Evolutionary conservation across 1,284 basidiomycete species (phyloP).

Genomic region (Kalmanozyma brasiliensis): DNA sequence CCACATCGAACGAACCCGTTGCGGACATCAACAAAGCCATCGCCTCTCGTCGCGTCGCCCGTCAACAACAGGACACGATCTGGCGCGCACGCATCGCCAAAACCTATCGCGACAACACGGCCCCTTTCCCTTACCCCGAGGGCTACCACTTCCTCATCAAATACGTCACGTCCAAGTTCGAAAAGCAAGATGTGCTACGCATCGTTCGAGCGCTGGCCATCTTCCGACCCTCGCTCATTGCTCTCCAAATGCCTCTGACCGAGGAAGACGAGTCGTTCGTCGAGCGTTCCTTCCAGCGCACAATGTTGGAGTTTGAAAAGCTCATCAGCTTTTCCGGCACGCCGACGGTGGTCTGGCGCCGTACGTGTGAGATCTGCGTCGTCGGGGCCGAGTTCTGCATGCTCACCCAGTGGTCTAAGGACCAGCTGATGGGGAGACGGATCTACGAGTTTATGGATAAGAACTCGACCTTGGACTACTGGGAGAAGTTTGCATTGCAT

Average conservation of each 20-base stretch:
- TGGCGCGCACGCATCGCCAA: slow-evolving; percentile 64
- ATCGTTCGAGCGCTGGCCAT: slow-evolving; percentile 93
- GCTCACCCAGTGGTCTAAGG: slow-evolving; percentile 73
- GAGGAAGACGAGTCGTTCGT: slow-evolving; percentile 75
- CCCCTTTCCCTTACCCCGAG: slow-evolving; percentile 65
- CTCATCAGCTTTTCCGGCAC: slow-evolving; percentile 96
- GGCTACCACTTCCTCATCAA: slow-evolving; percentile 67
- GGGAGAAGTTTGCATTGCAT: slow-evolving; percentile 66
- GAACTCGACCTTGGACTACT: slow-evolving; percentile 63
- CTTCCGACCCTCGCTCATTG: slow-evolving; percentile 92
- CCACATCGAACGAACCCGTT: slow-evolving; percentile 41
- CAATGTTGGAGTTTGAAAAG: slow-evolving; percentile 92
- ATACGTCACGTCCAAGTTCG: slow-evolving; percentile 76
- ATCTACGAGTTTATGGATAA: slow-evolving; percentile 68
- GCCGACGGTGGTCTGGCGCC: slow-evolving; percentile 98
- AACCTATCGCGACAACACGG: slow-evolving; percentile 58
- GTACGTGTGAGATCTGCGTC: slow-evolving; percentile 96
- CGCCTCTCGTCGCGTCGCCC: slow-evolving; percentile 38
- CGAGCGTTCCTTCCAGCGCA: slow-evolving; percentile 92
- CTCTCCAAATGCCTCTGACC: slow-evolving; percentile 75
- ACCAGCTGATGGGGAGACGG: slow-evolving; percentile 61
- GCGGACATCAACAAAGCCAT: slow-evolving; percentile 49
- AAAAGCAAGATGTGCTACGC: slow-evolving; percentile 92
- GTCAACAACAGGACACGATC: slow-evolving; percentile 49
- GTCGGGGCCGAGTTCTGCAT: slow-evolving; percentile 96